These are phyloP conservation scores for Euphrasia arctica DNA, from an alignment of 305 asterid species.

Conservation along the genomic window DNA sequence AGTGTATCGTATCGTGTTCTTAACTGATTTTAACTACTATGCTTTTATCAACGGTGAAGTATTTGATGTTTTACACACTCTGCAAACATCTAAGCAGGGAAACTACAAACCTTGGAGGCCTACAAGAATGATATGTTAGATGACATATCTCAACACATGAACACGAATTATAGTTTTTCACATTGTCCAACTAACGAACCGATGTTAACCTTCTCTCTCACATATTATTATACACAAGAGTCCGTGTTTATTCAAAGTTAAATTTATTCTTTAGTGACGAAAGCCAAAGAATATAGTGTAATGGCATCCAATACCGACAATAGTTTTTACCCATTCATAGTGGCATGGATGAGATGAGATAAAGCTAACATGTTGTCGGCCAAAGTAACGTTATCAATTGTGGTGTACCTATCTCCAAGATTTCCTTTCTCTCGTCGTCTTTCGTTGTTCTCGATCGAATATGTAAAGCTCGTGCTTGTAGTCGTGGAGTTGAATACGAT, in stretches of 20 bases:
- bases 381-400: constrained; percentile 31
- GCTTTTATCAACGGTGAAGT: background rate
- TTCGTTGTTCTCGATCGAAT: constrained; percentile 27
- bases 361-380: constrained; percentile 56
- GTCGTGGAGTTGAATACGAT: no score
- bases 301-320: constrained; percentile 29
- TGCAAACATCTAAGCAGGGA: background rate
- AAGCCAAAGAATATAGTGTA: constrained; percentile 18
- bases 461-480: no score
- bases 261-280: background rate
- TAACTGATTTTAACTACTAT: no score
- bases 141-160: no score
- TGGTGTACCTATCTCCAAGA: constrained; percentile 26
- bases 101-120: no score
- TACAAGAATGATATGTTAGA: no score
- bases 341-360: constrained; percentile 36
- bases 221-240: no score
- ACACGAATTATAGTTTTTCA: background rate
- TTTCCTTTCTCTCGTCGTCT: constrained; percentile 24
- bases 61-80: background rate
- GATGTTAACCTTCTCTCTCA: no score
- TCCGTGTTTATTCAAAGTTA: no score
- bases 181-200: background rate
- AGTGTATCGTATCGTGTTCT: background rate
- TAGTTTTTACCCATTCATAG: constrained; percentile 36